A percentile compares a stretch with the other conserved stretches of the same genome.
phyloP scores from a whole-genome alignment of 176 grass and related monocot genomes.

The Hyparrhenia diplandra region DNA sequence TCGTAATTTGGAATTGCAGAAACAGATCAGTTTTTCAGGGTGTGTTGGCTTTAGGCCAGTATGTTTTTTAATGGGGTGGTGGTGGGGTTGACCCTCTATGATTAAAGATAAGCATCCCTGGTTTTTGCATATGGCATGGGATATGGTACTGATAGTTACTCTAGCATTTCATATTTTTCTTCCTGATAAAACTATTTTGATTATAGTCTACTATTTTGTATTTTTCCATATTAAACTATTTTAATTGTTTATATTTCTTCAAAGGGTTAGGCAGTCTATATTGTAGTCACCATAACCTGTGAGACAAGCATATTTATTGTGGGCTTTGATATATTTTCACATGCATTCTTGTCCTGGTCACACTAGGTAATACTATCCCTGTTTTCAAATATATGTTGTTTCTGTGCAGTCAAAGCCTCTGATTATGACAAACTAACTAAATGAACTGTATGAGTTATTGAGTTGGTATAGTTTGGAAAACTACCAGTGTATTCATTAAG shows the following conservation, averaged over 20 bases:
- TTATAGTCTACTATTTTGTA: neutral
- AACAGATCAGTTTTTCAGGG: neutral
- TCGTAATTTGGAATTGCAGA: neutral
- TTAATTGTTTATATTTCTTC: neutral
- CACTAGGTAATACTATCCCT: neutral
- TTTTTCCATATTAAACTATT: neutral
- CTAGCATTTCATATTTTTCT: constrained; percentile 20
- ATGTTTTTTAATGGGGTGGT: neutral
- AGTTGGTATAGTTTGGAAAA: neutral
- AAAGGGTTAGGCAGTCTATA: neutral
- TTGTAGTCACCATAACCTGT: neutral
- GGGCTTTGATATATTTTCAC: neutral
- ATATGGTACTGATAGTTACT: neutral
- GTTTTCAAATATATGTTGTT: neutral
- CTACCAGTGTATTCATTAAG: neutral
- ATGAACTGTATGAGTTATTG: neutral
- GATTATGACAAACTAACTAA: neutral
- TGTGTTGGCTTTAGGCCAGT: neutral
- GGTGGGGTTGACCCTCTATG: neutral
- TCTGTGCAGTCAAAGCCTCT: neutral
- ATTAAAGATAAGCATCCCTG: neutral
- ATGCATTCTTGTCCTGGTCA: neutral
- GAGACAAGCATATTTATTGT: neutral
- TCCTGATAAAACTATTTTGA: neutral
- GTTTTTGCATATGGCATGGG: neutral